These are phyloP conservation scores for Fusarium robinianum DNA, from an alignment of 2,329 filamentous ascomycete genomes.

Conservation along the genomic window DNA sequence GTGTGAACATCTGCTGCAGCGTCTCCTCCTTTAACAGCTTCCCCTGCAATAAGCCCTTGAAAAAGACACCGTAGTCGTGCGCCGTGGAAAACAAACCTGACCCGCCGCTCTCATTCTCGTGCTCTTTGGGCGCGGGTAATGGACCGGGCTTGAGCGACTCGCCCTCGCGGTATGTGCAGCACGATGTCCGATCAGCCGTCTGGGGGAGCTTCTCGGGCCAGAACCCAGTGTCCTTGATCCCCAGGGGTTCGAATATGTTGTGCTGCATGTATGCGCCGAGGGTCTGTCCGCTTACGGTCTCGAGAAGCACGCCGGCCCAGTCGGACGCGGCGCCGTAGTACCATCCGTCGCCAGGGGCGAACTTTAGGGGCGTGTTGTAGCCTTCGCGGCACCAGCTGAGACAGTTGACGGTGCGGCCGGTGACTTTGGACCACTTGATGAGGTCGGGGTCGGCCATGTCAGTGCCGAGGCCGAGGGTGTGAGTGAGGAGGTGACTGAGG, in stretches of 20 bases:
- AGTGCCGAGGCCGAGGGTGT: slow-evolving; percentile 54
- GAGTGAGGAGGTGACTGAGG: slow-evolving; percentile 51
- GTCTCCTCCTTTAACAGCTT: slow-evolving; percentile 40
- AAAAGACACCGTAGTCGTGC: slow-evolving; percentile 45
- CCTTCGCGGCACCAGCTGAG: slow-evolving; percentile 43
- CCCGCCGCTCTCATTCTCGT: slow-evolving; percentile 48
- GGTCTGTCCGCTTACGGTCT: slow-evolving; percentile 43
- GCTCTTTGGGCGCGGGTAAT: slow-evolving; percentile 34
- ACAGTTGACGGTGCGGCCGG: slow-evolving; percentile 41
- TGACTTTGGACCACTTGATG: slow-evolving; percentile 45
- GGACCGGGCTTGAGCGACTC: slow-evolving; percentile 27
- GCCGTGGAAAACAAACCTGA: slow-evolving; percentile 50
- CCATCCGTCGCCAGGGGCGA: slow-evolving; percentile 54
- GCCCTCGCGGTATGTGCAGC: slow-evolving; percentile 28
- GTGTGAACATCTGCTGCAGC: slow-evolving; percentile 44
- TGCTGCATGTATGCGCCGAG: slow-evolving; percentile 46
- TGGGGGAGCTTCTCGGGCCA: slow-evolving; percentile 39
- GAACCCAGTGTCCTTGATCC: slow-evolving; percentile 46
- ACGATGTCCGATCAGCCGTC: slow-evolving; percentile 28
- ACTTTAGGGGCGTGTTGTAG: slow-evolving; percentile 49
- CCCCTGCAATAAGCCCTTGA: slow-evolving; percentile 41
- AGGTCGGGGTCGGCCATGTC: slow-evolving; percentile 48
- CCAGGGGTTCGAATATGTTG: slow-evolving; percentile 45
- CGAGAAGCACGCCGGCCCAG: slow-evolving; percentile 53
- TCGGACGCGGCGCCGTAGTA: slow-evolving; percentile 53